Percentiles rank a stretch among this genome's conserved stretches.
Evolutionary conservation across 208 protist genomes (phyloP).

Genomic region (Leishmania mexicana): DNA sequence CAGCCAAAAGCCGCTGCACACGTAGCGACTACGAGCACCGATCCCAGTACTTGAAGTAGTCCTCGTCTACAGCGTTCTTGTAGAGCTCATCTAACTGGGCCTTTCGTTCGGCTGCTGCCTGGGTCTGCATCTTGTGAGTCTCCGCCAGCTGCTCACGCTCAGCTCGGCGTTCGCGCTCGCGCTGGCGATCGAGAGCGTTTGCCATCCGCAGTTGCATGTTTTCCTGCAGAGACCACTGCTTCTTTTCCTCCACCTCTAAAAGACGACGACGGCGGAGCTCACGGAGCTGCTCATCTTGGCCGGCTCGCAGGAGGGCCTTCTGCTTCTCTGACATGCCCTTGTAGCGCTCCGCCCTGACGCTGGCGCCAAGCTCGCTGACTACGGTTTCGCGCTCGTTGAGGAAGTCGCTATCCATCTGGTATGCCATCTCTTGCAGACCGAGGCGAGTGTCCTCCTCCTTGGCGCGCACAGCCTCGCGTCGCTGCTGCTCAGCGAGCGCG

Average conservation of each 20-base stretch:
- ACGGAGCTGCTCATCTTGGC: slow-evolving; percentile 81
- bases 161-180: slow-evolving; percentile 74
- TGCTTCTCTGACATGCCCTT: slow-evolving; percentile 79
- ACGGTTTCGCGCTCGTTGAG: slow-evolving; percentile 90
- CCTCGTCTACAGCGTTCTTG: slow-evolving; percentile 87
- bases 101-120: slow-evolving; percentile 51
- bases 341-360: slow-evolving; percentile 79
- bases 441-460: slow-evolving; percentile 83
- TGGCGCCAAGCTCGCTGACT: slow-evolving; percentile 66
- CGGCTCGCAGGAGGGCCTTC: slow-evolving; percentile 48
- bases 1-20: background rate
- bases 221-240: slow-evolving; percentile 88
- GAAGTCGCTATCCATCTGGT: slow-evolving; percentile 86
- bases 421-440: slow-evolving; percentile 90
- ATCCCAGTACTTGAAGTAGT: slow-evolving; percentile 94
- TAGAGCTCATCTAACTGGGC: slow-evolving; percentile 78
- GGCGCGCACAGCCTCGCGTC: slow-evolving; percentile 67
- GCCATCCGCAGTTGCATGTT: slow-evolving; percentile 91
- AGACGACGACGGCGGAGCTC: slow-evolving; percentile 80
- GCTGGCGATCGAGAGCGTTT: slow-evolving; percentile 84
- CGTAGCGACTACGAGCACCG: slow-evolving; percentile 53
- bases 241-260: slow-evolving; percentile 87
- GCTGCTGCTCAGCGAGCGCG: slow-evolving; percentile 87
- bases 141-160: slow-evolving; percentile 66
- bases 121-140: slow-evolving; percentile 67